Evolutionary conservation across 306 rosid genomes (phyloP).

Genomic region (Quercus suber): DNA sequence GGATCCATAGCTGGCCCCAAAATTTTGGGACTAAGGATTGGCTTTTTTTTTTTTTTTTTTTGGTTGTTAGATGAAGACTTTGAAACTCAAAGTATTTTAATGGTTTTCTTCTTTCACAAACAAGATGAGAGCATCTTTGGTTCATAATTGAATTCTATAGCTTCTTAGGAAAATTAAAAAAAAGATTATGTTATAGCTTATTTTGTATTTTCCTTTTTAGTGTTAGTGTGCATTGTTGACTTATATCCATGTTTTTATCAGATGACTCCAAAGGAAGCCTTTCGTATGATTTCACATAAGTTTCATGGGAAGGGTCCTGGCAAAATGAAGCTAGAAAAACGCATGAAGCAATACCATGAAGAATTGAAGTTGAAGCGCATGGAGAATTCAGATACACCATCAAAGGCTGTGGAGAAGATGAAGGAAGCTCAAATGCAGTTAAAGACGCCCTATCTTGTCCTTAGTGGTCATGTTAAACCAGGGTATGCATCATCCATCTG

Average conservation of each 20-base stretch:
- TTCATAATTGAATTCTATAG: background rate
- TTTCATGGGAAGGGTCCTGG: constrained; percentile 97
- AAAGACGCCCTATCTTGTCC: constrained; percentile 89
- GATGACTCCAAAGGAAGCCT: constrained; percentile 97
- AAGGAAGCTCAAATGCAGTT: constrained; percentile 84
- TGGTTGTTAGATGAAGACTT: background rate
- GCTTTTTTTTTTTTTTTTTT: no score
- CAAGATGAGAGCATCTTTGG: background rate
- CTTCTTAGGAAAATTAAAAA: background rate
- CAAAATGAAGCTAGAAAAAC: constrained; percentile 97
- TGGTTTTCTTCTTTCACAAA: no score
- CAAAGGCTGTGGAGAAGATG: constrained; percentile 88
- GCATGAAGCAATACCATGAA: constrained; percentile 79
- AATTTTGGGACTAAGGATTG: no score
- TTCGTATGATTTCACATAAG: constrained; percentile 69
- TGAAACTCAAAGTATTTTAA: background rate
- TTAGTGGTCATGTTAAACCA: constrained; percentile 90
- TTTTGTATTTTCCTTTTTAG: background rate
- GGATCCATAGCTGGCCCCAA: no score
- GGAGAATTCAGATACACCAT: constrained; percentile 93
- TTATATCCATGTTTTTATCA: constrained; percentile 34
- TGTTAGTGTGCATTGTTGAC: background rate
- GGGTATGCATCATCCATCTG: constrained; percentile 53
- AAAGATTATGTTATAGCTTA: background rate
- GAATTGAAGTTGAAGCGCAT: constrained; percentile 87